Percentiles rank a stretch among this genome's conserved stretches.
These are phyloP conservation scores for Paraphaeosphaeria minitans DNA, from an alignment of 2,329 filamentous ascomycete species.

Conservation along the genomic window DNA sequence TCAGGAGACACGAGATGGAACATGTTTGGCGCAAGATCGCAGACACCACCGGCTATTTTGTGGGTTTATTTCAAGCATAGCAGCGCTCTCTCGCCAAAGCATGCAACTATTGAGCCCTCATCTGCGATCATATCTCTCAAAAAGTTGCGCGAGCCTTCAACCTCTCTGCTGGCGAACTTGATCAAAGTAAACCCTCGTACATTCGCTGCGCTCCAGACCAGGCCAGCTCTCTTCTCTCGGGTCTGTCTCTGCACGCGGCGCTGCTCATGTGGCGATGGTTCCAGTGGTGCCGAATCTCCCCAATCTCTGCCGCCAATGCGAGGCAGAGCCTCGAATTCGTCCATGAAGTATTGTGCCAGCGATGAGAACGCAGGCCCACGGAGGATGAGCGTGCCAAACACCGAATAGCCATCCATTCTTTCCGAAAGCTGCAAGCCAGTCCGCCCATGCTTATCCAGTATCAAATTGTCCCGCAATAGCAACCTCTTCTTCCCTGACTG, in stretches of 20 bases:
- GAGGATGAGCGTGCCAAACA: constrained; percentile 85
- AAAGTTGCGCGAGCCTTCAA: constrained; percentile 83
- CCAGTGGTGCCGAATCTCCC: constrained; percentile 50
- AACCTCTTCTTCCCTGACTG: constrained; percentile 58
- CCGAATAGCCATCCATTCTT: constrained; percentile 74
- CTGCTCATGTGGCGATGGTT: constrained; percentile 51
- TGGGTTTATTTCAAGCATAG: constrained; percentile 62
- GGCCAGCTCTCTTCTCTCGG: constrained; percentile 57
- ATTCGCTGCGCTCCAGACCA: constrained; percentile 47
- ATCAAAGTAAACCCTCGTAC: constrained; percentile 76
- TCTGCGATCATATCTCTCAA: constrained; percentile 73
- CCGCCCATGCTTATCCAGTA: constrained; percentile 64
- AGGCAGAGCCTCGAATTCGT: constrained; percentile 77
- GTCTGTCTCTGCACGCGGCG: constrained; percentile 59
- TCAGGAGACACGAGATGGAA: not conserved
- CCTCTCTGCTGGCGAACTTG: constrained; percentile 83
- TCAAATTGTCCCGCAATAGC: constrained; percentile 82
- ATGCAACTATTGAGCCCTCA: constrained; percentile 71
- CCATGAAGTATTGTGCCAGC: constrained; percentile 75
- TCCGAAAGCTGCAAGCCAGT: constrained; percentile 36
- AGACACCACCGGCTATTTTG: not conserved
- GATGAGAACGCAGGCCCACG: constrained; percentile 71
- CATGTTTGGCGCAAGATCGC: constrained; percentile 56
- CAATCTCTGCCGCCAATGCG: constrained; percentile 85
- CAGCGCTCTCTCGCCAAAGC: constrained; percentile 81